Percentiles rank a stretch among this genome's conserved stretches.
Evolutionary conservation across 2,329 filamentous ascomycete species (phyloP).

Genomic region (Hymenoscyphus fructigenus): DNA sequence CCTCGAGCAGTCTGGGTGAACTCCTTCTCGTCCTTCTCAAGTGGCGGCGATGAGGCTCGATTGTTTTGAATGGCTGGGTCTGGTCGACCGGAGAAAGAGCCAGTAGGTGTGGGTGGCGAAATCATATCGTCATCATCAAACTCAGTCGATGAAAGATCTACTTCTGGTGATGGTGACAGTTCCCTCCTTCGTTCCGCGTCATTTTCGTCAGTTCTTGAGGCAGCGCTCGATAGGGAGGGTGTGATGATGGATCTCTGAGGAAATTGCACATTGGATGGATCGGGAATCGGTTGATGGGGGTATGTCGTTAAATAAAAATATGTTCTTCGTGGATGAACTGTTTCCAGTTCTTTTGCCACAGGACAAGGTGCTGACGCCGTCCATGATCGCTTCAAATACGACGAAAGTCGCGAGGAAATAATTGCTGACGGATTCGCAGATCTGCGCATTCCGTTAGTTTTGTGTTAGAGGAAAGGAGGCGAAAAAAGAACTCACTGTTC

Average conservation of each 20-base stretch:
- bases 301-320: slow-evolving; percentile 96
- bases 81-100: slow-evolving; percentile 56
- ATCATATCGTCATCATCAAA: slow-evolving; percentile 73
- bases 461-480: slow-evolving; percentile 17
- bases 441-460: slow-evolving; percentile 48
- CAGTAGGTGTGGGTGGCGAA: slow-evolving; percentile 60
- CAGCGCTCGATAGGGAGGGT: slow-evolving; percentile 73
- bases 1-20: slow-evolving; percentile 94
- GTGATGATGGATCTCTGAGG: slow-evolving; percentile 68
- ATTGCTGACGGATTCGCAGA: slow-evolving; percentile 95
- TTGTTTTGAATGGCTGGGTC: slow-evolving; percentile 55
- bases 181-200: slow-evolving; percentile 65
- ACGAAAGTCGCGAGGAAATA: slow-evolving; percentile 86
- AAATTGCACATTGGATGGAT: slow-evolving; percentile 51
- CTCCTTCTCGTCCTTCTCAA: slow-evolving; percentile 93
- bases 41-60: slow-evolving; percentile 78
- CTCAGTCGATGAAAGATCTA: slow-evolving; percentile 85
- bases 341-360: slow-evolving; percentile 87
- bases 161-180: slow-evolving; percentile 86
- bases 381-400: slow-evolving; percentile 87
- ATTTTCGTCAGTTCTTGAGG: slow-evolving; percentile 71
- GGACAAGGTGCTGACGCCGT: slow-evolving; percentile 78
- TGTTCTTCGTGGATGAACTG: slow-evolving; percentile 87
- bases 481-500: slow-evolving; percentile 74
- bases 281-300: slow-evolving; percentile 77